A percentile compares a stretch with the other conserved stretches of the same genome.
These are phyloP conservation scores for Pseudohalonectria lignicola DNA, from an alignment of 2,329 filamentous ascomycete species.

Conservation along the genomic window DNA sequence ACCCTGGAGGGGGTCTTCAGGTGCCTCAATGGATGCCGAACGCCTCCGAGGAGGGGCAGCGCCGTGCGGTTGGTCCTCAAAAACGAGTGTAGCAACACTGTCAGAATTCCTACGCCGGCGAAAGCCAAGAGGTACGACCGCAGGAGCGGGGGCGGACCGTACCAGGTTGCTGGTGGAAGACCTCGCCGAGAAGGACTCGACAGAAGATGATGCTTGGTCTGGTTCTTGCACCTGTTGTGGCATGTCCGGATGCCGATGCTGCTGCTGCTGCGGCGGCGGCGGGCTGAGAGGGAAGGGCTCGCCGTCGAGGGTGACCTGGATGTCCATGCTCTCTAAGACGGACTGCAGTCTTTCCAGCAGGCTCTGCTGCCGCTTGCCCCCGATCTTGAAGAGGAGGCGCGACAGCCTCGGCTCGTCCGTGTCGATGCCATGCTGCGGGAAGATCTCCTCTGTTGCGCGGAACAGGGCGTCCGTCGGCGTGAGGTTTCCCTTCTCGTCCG, in stretches of 20 bases:
- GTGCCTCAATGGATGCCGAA: no score
- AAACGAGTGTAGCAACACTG: neutral
- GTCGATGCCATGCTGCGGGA: constrained; percentile 59
- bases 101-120: neutral
- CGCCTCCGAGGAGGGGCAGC: neutral
- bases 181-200: no score
- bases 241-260: no score
- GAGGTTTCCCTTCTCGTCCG: constrained; percentile 46
- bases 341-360: constrained; percentile 61
- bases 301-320: constrained; percentile 1
- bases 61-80: neutral
- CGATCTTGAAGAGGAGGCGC: constrained; percentile 69
- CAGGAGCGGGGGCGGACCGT: no score
- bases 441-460: constrained; percentile 64
- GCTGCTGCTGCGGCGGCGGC: no score
- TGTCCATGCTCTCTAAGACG: constrained; percentile 51
- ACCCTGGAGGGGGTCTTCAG: no score
- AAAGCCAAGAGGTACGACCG: no score
- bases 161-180: no score
- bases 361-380: constrained; percentile 43
- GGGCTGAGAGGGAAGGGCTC: no score
- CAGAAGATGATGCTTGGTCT: no score
- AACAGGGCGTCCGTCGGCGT: constrained; percentile 71
- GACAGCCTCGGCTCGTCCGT: constrained; percentile 61
- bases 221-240: no score